These are phyloP conservation scores for Fallopia convolvulus DNA, from an alignment of 148 eudicot species.

Conservation along the genomic window DNA sequence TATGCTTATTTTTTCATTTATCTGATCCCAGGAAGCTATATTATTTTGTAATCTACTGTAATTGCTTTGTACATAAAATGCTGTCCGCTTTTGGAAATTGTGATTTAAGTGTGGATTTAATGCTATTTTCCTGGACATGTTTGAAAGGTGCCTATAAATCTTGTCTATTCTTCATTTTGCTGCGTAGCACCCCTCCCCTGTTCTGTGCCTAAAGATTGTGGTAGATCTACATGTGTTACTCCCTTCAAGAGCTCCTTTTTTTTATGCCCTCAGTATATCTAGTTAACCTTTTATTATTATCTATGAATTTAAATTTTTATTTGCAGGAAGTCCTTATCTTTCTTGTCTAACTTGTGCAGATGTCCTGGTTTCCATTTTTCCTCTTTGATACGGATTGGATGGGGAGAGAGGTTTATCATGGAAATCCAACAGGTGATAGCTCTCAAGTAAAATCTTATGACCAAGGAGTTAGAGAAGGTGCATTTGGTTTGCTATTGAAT, in stretches of 20 bases:
- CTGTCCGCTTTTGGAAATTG: background rate
- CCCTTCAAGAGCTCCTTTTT: background rate
- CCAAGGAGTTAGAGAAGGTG: slow-evolving; percentile 99
- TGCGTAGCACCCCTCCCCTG: background rate
- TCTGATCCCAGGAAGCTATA: background rate
- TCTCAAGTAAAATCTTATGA: slow-evolving; percentile 58
- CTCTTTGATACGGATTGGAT: slow-evolving; percentile 99
- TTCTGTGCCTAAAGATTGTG: background rate
- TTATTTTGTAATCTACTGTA: background rate
- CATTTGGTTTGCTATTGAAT: slow-evolving; percentile 96
- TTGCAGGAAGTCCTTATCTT: background rate
- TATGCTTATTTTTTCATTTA: background rate
- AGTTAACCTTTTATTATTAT: background rate
- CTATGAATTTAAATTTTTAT: no score
- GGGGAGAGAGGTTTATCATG: slow-evolving; percentile 98
- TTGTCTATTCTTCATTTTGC: background rate
- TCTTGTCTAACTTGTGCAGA: slow-evolving; percentile 28
- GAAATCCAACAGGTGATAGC: slow-evolving; percentile 55
- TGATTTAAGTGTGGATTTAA: background rate
- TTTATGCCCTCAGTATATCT: background rate
- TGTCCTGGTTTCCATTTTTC: slow-evolving; percentile 97
- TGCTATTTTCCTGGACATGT: background rate
- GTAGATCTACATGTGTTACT: background rate
- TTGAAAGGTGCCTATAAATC: background rate
- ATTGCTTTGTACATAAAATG: background rate